These are phyloP conservation scores for Saksenaea vasiformis DNA, from an alignment of 371 early-diverging fungal species.

Conservation along the genomic window DNA sequence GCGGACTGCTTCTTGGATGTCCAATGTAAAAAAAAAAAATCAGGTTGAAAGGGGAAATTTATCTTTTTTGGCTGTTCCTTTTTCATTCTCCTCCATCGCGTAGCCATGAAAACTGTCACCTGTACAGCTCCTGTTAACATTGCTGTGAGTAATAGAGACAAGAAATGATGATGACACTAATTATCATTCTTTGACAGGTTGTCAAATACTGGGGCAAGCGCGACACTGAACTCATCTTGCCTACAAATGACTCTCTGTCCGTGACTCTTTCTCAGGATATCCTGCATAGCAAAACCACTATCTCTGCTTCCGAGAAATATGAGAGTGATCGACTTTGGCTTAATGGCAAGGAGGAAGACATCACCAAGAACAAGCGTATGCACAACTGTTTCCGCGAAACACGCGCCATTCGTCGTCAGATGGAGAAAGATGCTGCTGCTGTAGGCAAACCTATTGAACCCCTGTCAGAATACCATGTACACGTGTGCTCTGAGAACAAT, in stretches of 20 bases:
- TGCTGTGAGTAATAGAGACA: slow-evolving; percentile 69
- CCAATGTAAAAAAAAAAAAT: too few species aligned
- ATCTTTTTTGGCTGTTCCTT: background rate
- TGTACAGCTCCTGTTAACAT: slow-evolving; percentile 98
- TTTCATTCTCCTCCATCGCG: slow-evolving; percentile 6
- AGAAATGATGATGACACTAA: background rate
- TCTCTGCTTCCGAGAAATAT: slow-evolving; percentile 72
- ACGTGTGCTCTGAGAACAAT: slow-evolving; percentile 94
- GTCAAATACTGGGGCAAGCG: slow-evolving; percentile 99
- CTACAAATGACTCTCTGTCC: slow-evolving; percentile 96
- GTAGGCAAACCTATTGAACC: slow-evolving; percentile 37
- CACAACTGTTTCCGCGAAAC: slow-evolving; percentile 83
- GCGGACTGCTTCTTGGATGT: too few species aligned
- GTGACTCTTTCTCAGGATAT: slow-evolving; percentile 96
- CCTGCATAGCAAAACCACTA: slow-evolving; percentile 92
- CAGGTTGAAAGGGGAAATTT: background rate
- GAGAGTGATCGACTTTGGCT: slow-evolving; percentile 85
- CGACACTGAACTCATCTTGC: slow-evolving; percentile 86
- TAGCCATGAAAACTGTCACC: slow-evolving; percentile 65
- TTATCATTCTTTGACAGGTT: slow-evolving; percentile 22
- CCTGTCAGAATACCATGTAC: slow-evolving; percentile 66
- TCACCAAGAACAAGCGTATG: slow-evolving; percentile 81
- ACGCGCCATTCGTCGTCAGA: slow-evolving; percentile 69
- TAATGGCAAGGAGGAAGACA: slow-evolving; percentile 89
- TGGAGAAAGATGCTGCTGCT: slow-evolving; percentile 62